Evolutionary conservation across 169 alveolate genomes (phyloP).

Genomic region (Fabrea salina): DNA sequence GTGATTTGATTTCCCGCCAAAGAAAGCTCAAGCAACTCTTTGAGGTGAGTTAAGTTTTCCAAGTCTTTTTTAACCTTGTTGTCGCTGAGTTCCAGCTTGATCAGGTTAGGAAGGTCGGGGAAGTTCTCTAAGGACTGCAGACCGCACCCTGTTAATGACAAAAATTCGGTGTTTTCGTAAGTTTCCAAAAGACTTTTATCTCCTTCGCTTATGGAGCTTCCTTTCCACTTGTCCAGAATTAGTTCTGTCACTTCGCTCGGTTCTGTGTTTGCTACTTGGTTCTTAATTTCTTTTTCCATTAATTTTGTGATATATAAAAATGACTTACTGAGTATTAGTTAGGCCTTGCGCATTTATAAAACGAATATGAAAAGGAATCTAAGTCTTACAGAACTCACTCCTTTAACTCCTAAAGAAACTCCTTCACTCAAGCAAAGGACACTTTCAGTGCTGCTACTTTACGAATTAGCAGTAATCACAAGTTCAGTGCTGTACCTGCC

Average conservation of each 20-base stretch:
- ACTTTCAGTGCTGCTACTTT: too few relatives aligned
- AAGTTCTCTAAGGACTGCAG: slow-evolving; percentile 35
- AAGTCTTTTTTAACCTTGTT: slow-evolving; percentile 35
- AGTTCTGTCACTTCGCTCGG: not conserved
- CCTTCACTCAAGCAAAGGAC: too few relatives aligned
- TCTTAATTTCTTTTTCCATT: slow-evolving; percentile 13
- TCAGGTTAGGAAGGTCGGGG: slow-evolving; percentile 38
- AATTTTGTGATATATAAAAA: too few relatives aligned
- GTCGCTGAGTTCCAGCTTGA: slow-evolving; percentile 41
- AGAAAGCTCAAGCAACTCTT: not conserved
- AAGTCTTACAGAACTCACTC: too few relatives aligned
- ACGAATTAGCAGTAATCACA: too few relatives aligned
- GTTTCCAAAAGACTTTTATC: slow-evolving; percentile 34
- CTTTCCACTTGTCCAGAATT: slow-evolving; percentile 16
- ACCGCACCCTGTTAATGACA: slow-evolving; percentile 36
- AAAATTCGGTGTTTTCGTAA: slow-evolving; percentile 33
- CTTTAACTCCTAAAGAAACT: too few relatives aligned
- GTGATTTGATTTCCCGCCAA: slow-evolving; percentile 15
- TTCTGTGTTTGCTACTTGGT: not conserved
- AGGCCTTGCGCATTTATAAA: too few relatives aligned
- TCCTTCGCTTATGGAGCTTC: not conserved
- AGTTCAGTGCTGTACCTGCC: too few relatives aligned
- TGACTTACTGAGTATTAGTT: too few relatives aligned
- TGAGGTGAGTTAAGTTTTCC: not conserved
- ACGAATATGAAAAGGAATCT: too few relatives aligned